Base-by-base conservation (phyloP, 106 monocot genomes). In the Cymbidium sinense region DNA sequence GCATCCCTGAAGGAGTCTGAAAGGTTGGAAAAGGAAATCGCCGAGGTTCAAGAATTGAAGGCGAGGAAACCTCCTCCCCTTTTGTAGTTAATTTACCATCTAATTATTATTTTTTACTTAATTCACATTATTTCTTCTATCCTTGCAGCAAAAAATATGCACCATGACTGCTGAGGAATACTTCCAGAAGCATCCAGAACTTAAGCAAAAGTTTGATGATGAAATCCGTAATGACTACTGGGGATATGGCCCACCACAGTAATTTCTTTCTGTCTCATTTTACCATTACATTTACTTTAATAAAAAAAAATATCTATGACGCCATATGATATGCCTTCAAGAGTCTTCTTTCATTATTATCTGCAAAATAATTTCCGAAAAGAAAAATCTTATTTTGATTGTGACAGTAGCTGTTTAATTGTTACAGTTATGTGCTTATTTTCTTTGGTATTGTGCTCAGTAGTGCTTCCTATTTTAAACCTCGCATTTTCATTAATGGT, bases 121-220 rank as follows among this genome's bases (percentile, higher is more conserved):
- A 17, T 47, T 27, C 27, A 9, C 43, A 18, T 3, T 43, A 29
- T 74, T 19, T 12, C n/a, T 25, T 77, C n/a, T 12, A 17, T 13
- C 76, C 13, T 43, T 78, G 54, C 98, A 98, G 98, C 81, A 84
- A 83, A 98, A 94, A 73, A 92, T 98, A 37, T 92, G 92, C 88
- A 94, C 98, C 12, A 98, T 98, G 96, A 98, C 96, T 12, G 98
- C 98, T 11, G 92, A 98, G 25, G 94, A 94, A 61, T 98, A 94
- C 81, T 98, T 98, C 72, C 84, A 77, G 81, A 94, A 89, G 87
- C 91, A 98, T 64, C 98, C 98, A 39, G 98, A 98, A 81, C 85
- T 98, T 10, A 94, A 87, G 87, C 85, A 98, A 84, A 88, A 94
- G 82, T 94, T 94, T 36, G 98, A 98, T 34, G 98, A 98, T 67